phyloP scores from a whole-genome alignment of 257 asterid genomes.

The Jacaranda mimosifolia region DNA sequence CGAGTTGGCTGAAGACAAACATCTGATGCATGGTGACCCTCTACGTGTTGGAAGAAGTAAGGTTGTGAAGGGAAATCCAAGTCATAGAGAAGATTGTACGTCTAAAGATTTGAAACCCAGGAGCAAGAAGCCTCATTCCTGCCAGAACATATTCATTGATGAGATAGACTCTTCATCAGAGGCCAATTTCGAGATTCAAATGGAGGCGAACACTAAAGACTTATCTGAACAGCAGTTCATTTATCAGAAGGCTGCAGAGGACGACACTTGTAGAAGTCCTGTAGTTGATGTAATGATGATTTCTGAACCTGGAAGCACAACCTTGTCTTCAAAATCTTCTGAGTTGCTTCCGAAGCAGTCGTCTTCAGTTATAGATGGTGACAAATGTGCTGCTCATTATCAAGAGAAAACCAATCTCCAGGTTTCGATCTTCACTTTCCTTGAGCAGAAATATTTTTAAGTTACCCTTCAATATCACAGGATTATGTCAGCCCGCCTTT shows the following conservation, averaged over 20 bases:
- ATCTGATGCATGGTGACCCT: slow-evolving; percentile 39
- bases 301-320: slow-evolving; percentile 48
- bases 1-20: slow-evolving; percentile 42
- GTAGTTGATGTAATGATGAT: slow-evolving; percentile 45
- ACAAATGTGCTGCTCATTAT: slow-evolving; percentile 39
- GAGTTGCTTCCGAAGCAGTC: slow-evolving; percentile 45
- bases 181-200: slow-evolving; percentile 52
- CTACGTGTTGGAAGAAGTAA: slow-evolving; percentile 48
- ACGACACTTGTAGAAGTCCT: slow-evolving; percentile 34
- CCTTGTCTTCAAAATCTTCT: slow-evolving; percentile 43
- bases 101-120: slow-evolving; percentile 49
- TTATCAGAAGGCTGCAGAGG: slow-evolving; percentile 43
- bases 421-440: slow-evolving; percentile 54
- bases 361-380: slow-evolving; percentile 34
- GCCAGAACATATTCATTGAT: slow-evolving; percentile 37
- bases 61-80: slow-evolving; percentile 51
- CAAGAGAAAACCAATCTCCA: slow-evolving; percentile 46
- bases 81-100: slow-evolving; percentile 45
- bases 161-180: slow-evolving; percentile 52
- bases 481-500: slow-evolving; percentile 15
- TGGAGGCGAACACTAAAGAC: slow-evolving; percentile 49
- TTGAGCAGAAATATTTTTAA: slow-evolving; percentile 6
- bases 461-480: neutral
- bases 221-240: slow-evolving; percentile 44
- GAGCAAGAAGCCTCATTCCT: slow-evolving; percentile 50